These are phyloP conservation scores for Solanum neorickii DNA, from an alignment of 257 asterid species.

Conservation along the genomic window DNA sequence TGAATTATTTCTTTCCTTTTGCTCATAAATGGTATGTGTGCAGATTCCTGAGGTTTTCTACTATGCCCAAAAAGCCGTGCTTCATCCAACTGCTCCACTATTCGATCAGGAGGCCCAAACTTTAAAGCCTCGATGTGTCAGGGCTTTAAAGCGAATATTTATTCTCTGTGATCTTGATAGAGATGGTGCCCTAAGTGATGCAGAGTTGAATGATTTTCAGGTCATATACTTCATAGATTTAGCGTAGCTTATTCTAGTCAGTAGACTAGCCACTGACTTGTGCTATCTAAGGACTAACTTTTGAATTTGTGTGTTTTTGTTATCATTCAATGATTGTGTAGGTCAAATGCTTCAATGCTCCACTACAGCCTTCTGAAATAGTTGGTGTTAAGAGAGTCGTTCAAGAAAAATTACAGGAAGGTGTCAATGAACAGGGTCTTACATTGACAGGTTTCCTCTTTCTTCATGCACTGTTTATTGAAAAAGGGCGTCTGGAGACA, in stretches of 20 bases:
- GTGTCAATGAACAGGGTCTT: conserved; percentile 84
- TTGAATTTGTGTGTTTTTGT: neutral
- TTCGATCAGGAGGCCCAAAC: conserved; percentile 95
- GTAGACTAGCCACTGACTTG: neutral
- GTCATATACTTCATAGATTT: conserved; percentile 16
- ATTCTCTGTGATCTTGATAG: conserved; percentile 89
- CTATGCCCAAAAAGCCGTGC: conserved; percentile 94
- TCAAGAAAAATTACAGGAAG: conserved; percentile 82
- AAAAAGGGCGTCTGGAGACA: conserved; percentile 91
- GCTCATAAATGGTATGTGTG: conserved; percentile 2
- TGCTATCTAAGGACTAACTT: neutral
- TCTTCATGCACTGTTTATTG: conserved; percentile 94
- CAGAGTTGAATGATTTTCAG: conserved; percentile 92
- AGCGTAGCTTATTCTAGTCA: neutral
- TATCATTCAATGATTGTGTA: conserved; percentile 13
- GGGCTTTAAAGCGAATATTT: conserved; percentile 90
- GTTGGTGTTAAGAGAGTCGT: conserved; percentile 93
- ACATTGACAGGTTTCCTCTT: conserved; percentile 93
- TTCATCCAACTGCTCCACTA: conserved; percentile 94
- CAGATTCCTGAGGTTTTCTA: conserved; percentile 89
- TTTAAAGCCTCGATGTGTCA: conserved; percentile 78
- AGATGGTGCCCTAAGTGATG: conserved; percentile 97
- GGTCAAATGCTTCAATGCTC: conserved; percentile 96
- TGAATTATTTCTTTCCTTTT: neutral
- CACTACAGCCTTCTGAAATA: conserved; percentile 88